Conservation (phyloP, 1,139 yeast genomes). For the Kurtzmaniella quercitrusa region DNA sequence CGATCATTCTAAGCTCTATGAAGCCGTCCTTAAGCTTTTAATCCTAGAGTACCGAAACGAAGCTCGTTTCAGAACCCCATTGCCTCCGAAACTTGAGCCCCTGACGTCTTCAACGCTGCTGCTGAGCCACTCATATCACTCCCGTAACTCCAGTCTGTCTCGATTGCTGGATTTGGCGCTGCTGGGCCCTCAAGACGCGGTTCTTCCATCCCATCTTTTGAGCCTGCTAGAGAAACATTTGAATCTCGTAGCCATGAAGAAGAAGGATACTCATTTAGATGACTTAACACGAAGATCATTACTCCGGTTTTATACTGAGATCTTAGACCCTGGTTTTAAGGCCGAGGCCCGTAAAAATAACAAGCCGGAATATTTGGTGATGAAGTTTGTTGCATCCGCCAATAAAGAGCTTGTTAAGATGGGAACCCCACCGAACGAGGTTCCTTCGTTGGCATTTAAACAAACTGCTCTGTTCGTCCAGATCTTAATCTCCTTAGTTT, state of each 20-base stretch:
- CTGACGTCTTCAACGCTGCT: not conserved
- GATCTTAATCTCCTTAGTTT: constrained; percentile 47
- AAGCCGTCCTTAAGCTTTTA: constrained; percentile 42
- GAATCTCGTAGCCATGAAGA: constrained; percentile 51
- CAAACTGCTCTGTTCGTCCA: constrained; percentile 59
- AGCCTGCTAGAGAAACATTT: constrained; percentile 46
- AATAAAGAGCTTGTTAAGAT: constrained; percentile 59
- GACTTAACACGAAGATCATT: constrained; percentile 42
- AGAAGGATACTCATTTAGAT: constrained; percentile 34
- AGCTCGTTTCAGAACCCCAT: constrained; percentile 50
- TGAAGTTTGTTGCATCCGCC: constrained; percentile 62
- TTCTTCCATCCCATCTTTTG: constrained; percentile 46
- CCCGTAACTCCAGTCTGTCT: not conserved
- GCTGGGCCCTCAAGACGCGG: constrained; percentile 6
- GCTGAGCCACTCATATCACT: not conserved
- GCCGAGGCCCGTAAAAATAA: constrained; percentile 36
- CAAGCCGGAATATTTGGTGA: constrained; percentile 60
- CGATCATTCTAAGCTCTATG: constrained; percentile 31
- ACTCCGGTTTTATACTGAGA: constrained; percentile 59
- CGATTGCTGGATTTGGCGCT: not conserved
- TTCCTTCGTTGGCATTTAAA: constrained; percentile 44
- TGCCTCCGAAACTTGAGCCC: constrained; percentile 10
- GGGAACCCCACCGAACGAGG: constrained; percentile 37
- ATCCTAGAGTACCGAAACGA: constrained; percentile 57
- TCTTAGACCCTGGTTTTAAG: constrained; percentile 48